Conservation (phyloP, 768 basidiomycete genomes). For the Amanita phalloides region DNA sequence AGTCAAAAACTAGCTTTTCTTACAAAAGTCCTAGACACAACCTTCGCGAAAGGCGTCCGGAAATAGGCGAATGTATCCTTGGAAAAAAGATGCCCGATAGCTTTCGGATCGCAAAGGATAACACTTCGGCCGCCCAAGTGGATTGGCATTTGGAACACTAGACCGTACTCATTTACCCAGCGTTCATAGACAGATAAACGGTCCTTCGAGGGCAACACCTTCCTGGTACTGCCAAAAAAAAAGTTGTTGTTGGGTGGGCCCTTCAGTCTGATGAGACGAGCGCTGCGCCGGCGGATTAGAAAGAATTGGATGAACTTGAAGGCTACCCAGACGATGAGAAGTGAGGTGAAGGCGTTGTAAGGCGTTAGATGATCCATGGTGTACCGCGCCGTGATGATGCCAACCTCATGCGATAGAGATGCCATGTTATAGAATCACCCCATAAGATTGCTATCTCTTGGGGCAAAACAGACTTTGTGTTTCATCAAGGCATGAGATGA, state of each 20-base stretch:
- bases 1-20: background rate
- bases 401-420: too few relatives aligned
- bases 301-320: background rate
- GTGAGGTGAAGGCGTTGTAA: background rate
- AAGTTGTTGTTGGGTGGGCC: background rate
- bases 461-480: too few relatives aligned
- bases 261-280: background rate
- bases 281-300: background rate
- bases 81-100: slow-evolving; percentile 39
- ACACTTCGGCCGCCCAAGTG: slow-evolving; percentile 21
- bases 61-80: slow-evolving; percentile 40
- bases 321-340: background rate
- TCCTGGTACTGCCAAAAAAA: slow-evolving; percentile 27
- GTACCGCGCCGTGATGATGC: background rate
- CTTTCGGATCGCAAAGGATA: slow-evolving; percentile 36
- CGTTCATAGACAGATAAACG: slow-evolving; percentile 25
- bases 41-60: slow-evolving; percentile 22
- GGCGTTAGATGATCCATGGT: background rate
- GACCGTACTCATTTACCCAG: slow-evolving; percentile 39
- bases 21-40: slow-evolving; percentile 29
- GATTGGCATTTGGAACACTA: slow-evolving; percentile 28
- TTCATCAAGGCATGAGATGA: too few relatives aligned
- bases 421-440: too few relatives aligned
- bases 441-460: too few relatives aligned
- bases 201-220: slow-evolving; percentile 18